Percentiles rank a stretch among this genome's conserved stretches.
These are phyloP conservation scores for Penicillium macrosclerotiorum DNA, from an alignment of 495 filamentous ascomycete genomes.

Conservation along the genomic window DNA sequence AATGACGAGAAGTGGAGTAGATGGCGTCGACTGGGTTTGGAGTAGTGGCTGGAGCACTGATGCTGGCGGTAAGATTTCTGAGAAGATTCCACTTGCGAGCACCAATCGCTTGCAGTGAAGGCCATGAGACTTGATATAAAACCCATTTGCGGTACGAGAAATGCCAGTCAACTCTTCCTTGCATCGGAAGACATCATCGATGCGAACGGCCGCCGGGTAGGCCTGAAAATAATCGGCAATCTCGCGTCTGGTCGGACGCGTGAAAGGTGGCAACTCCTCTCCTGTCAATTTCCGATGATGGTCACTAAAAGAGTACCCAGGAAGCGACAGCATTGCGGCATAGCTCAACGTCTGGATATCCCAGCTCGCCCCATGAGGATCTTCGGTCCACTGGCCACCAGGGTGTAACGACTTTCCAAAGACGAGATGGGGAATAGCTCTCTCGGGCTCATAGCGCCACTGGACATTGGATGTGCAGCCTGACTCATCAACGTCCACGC, in stretches of 20 bases:
- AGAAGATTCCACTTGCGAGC: slow-evolving; percentile 63
- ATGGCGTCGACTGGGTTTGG: slow-evolving; percentile 20
- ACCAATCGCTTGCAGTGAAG: slow-evolving; percentile 61
- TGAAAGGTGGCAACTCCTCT: slow-evolving; percentile 49
- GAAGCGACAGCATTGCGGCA: slow-evolving; percentile 63
- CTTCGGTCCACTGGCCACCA: slow-evolving; percentile 66
- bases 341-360: slow-evolving; percentile 63
- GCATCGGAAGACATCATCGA: slow-evolving; percentile 50
- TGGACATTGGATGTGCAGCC: slow-evolving; percentile 49
- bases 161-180: slow-evolving; percentile 44
- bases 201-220: slow-evolving; percentile 55
- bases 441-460: slow-evolving; percentile 53
- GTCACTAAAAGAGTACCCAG: slow-evolving; percentile 59
- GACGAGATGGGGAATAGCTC: slow-evolving; percentile 56
- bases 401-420: slow-evolving; percentile 52
- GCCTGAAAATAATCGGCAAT: slow-evolving; percentile 57
- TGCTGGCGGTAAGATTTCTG: slow-evolving; percentile 52
- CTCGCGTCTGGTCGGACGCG: slow-evolving; percentile 56
- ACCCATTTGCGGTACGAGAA: slow-evolving; percentile 46
- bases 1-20: slow-evolving; percentile 51
- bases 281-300: slow-evolving; percentile 46
- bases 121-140: slow-evolving; percentile 51
- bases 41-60: slow-evolving; percentile 44
- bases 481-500: slow-evolving; percentile 57
- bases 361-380: slow-evolving; percentile 53